phyloP scores from a whole-genome alignment of 2,329 filamentous ascomycete genomes.

The Fusarium nisikadoi region DNA sequence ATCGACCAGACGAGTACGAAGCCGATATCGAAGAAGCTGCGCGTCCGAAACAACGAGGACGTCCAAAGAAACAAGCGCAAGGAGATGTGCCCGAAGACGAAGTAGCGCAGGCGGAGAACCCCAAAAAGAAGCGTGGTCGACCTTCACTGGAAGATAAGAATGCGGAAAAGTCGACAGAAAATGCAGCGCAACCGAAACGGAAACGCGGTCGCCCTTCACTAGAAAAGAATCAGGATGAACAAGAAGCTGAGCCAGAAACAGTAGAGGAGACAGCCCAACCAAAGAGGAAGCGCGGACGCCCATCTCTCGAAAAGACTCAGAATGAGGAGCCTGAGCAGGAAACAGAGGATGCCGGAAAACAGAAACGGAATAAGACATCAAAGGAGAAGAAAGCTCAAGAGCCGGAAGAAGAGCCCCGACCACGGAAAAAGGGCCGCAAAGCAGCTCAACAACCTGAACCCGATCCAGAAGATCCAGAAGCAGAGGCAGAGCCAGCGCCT shows the following conservation, averaged over 20 bases:
- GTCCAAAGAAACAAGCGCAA: constrained; percentile 19
- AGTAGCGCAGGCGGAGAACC: constrained; percentile 17
- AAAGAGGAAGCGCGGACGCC: constrained; percentile 52
- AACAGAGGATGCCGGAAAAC: constrained; percentile 24
- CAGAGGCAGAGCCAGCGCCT: constrained; percentile 12
- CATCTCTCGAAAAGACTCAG: constrained; percentile 40
- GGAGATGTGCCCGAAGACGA: constrained; percentile 11
- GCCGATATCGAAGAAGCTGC: constrained; percentile 42
- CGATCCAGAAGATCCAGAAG: constrained; percentile 15
- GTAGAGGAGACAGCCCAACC: constrained; percentile 37
- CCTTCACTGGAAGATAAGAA: constrained; percentile 37
- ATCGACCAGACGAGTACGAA: constrained; percentile 38
- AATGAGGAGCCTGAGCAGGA: not conserved
- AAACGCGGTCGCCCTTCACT: constrained; percentile 51
- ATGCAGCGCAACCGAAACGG: constrained; percentile 46
- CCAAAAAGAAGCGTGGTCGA: constrained; percentile 45
- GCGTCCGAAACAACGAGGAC: constrained; percentile 38
- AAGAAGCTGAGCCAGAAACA: constrained; percentile 2
- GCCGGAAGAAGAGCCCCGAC: constrained; percentile 15
- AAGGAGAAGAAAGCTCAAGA: constrained; percentile 19
- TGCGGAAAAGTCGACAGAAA: constrained; percentile 17
- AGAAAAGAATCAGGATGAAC: constrained; percentile 16
- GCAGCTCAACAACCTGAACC: constrained; percentile 6
- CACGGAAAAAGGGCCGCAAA: constrained; percentile 28
- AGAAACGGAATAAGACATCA: constrained; percentile 23